These are phyloP conservation scores for Tuber indicum DNA, from an alignment of 495 filamentous ascomycete genomes.

Conservation along the genomic window DNA sequence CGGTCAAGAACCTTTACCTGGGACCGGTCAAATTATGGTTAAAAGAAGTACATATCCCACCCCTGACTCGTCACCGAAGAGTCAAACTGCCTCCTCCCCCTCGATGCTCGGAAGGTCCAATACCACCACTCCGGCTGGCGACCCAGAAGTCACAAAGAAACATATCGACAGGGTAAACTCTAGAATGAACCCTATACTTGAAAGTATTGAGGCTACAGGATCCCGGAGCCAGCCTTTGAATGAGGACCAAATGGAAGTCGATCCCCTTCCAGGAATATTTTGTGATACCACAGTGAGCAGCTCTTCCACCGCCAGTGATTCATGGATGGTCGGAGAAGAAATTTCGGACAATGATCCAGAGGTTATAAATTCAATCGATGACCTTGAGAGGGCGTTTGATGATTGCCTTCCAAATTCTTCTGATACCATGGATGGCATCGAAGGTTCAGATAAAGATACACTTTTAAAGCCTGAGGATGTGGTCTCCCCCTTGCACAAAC, in stretches of 20 bases:
- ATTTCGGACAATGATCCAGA: background rate
- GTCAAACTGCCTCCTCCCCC: slow-evolving; percentile 3
- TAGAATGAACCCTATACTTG: slow-evolving; percentile 21
- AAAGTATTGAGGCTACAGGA: slow-evolving; percentile 10
- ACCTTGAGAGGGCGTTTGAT: background rate
- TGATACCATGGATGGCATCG: background rate
- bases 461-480: background rate
- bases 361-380: background rate
- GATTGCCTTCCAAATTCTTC: background rate
- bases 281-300: background rate
- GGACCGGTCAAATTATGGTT: background rate
- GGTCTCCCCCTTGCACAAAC: background rate
- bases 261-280: slow-evolving; percentile 29
- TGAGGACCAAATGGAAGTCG: slow-evolving; percentile 11
- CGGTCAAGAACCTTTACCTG: background rate
- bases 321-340: background rate
- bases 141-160: slow-evolving; percentile 10
- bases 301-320: background rate
- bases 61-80: slow-evolving; percentile 25
- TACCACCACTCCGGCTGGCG: slow-evolving; percentile 5
- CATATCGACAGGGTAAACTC: slow-evolving; percentile 22
- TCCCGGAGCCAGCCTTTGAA: background rate
- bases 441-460: background rate
- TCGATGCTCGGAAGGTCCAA: slow-evolving; percentile 12
- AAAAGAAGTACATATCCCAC: slow-evolving; percentile 19